phyloP scores from a whole-genome alignment of 257 asterid species.

The Penstemon davidsonii region DNA sequence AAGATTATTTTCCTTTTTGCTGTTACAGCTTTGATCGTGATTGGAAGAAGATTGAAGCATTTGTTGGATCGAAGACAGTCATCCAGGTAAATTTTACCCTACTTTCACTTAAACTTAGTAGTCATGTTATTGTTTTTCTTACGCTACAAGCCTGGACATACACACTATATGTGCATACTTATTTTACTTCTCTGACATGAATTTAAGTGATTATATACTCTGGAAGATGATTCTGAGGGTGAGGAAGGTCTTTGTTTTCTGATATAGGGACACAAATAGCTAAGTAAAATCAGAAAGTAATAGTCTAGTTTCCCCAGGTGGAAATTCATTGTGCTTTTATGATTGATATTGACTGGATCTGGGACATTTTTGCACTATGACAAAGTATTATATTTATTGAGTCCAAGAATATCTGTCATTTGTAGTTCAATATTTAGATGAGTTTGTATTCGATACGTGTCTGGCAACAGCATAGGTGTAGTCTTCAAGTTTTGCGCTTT shows the following conservation, averaged over 20 bases:
- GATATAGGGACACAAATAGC: background rate
- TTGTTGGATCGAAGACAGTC: constrained; percentile 86
- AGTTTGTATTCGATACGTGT: background rate
- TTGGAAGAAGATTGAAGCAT: constrained; percentile 97
- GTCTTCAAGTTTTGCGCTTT: constrained; percentile 4
- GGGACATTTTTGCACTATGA: background rate
- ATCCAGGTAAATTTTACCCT: constrained; percentile 60
- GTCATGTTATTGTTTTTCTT: constrained; percentile 9
- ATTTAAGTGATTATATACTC: constrained; percentile 2
- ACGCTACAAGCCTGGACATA: background rate
- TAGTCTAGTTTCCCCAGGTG: background rate
- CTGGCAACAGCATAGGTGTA: background rate
- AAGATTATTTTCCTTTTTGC: constrained; percentile 1
- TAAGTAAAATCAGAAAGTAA: constrained; percentile 1
- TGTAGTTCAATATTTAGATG: background rate
- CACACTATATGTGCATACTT: background rate
- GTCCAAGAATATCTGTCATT: background rate
- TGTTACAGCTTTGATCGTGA: constrained; percentile 80
- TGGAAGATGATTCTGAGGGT: background rate
- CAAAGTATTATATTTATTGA: background rate
- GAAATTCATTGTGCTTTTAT: background rate
- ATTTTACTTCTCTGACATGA: background rate
- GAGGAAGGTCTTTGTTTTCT: background rate
- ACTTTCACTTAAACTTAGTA: background rate
- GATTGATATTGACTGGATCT: background rate